Conservation (phyloP, 2,329 filamentous ascomycete genomes). For the Cadophora sp. region DNA sequence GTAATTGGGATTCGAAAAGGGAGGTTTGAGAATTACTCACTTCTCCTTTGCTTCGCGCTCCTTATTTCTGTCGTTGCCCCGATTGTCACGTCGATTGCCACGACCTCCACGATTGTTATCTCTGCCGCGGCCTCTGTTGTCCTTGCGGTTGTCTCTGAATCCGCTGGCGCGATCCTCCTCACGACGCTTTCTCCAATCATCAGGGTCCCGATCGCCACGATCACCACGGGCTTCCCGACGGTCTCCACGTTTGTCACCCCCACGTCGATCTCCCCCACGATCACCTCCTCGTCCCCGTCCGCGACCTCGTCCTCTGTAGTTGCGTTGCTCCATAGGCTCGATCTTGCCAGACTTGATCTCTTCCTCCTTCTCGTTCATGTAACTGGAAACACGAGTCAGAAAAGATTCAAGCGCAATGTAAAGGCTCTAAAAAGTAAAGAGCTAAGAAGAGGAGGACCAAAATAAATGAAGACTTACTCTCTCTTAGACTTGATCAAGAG, state of each 20-base stretch:
- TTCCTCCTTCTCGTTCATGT: slow-evolving; percentile 78
- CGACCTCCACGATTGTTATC: slow-evolving; percentile 53
- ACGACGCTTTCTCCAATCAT: slow-evolving; percentile 70
- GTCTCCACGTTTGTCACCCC: slow-evolving; percentile 21
- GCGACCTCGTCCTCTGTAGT: slow-evolving; percentile 23
- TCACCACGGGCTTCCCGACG: slow-evolving; percentile 37
- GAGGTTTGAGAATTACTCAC: slow-evolving; percentile 28
- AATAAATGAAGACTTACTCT: slow-evolving; percentile 7
- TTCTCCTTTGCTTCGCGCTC: slow-evolving; percentile 45
- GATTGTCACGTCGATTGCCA: slow-evolving; percentile 47
- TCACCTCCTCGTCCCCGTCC: slow-evolving; percentile 25
- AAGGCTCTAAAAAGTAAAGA: background rate
- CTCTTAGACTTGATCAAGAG: slow-evolving; percentile 86
- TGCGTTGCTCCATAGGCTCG: slow-evolving; percentile 55
- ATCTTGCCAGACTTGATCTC: slow-evolving; percentile 76
- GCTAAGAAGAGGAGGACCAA: background rate
- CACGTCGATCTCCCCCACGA: slow-evolving; percentile 25
- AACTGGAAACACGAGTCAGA: slow-evolving; percentile 57
- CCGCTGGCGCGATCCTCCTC: slow-evolving; percentile 67
- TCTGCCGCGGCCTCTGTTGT: slow-evolving; percentile 47
- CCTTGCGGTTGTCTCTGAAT: slow-evolving; percentile 52
- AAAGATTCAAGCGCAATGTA: background rate
- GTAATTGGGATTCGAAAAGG: background rate
- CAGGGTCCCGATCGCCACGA: slow-evolving; percentile 49
- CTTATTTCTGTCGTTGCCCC: slow-evolving; percentile 46